phyloP scores from a whole-genome alignment of 2,329 filamentous ascomycete genomes.

The Aaosphaeria arxii region DNA sequence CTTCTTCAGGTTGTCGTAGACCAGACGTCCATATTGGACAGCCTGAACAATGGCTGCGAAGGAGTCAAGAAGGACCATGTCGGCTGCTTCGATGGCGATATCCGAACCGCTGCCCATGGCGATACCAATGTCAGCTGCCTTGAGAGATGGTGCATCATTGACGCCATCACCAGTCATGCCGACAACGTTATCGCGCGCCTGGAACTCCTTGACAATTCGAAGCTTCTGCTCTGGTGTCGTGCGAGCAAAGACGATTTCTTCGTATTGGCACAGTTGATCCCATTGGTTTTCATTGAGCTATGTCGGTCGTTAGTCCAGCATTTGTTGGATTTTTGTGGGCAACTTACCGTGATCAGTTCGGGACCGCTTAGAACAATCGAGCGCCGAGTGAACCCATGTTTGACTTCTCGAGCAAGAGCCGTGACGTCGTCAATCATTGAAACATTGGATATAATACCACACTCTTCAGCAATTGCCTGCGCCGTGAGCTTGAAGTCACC shows the following conservation, averaged over 20 bases:
- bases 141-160: constrained; percentile 54
- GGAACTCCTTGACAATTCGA: constrained; percentile 73
- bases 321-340: too few species aligned
- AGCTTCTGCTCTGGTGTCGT: constrained; percentile 79
- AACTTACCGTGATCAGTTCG: constrained; percentile 57
- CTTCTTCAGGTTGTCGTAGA: constrained; percentile 79
- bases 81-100: constrained; percentile 60
- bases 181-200: constrained; percentile 57
- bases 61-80: constrained; percentile 64
- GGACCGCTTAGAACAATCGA: constrained; percentile 33
- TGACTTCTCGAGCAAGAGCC: constrained; percentile 44
- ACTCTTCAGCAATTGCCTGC: constrained; percentile 68
- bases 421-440: constrained; percentile 52
- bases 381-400: constrained; percentile 17
- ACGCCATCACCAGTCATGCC: constrained; percentile 51
- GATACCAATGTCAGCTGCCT: constrained; percentile 59
- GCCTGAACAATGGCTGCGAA: constrained; percentile 72
- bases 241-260: constrained; percentile 69
- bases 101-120: constrained; percentile 58
- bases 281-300: constrained; percentile 61
- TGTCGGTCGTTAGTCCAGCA: too few species aligned
- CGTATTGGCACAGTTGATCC: constrained; percentile 62
- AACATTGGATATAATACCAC: constrained; percentile 63
- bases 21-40: constrained; percentile 68
- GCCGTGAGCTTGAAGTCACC: constrained; percentile 76